Conservation (phyloP, 768 basidiomycete genomes). For the Cystofilobasidium capitatum region DNA sequence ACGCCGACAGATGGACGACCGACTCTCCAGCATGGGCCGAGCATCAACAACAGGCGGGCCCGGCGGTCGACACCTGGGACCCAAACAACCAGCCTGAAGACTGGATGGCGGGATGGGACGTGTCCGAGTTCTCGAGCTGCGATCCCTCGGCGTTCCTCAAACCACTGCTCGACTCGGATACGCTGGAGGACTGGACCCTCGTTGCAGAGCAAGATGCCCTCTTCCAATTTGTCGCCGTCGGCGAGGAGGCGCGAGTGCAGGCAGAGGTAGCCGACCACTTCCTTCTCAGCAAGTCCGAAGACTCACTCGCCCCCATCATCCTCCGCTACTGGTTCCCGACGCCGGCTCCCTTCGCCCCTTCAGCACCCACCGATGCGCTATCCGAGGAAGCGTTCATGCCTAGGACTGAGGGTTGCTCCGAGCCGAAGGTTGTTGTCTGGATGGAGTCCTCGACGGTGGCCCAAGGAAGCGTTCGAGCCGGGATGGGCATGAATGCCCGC, state of each 20-base stretch:
- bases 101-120: constrained; percentile 19
- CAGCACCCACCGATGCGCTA: neutral
- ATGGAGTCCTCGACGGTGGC: too few species aligned
- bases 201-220: neutral
- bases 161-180: neutral
- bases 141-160: neutral
- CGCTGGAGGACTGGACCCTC: neutral
- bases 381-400: too few species aligned
- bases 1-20: neutral
- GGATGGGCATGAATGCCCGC: too few species aligned
- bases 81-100: neutral
- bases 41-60: neutral
- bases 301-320: neutral
- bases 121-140: neutral
- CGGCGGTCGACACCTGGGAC: neutral
- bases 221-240: neutral
- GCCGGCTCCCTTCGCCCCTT: neutral
- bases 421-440: too few species aligned
- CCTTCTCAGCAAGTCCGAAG: neutral
- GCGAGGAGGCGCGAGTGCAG: neutral
- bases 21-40: too few species aligned
- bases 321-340: neutral
- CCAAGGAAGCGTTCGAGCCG: too few species aligned
- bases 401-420: too few species aligned
- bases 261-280: neutral